A percentile compares a stretch with the other conserved stretches of the same genome.
Evolutionary conservation across 2,329 filamentous ascomycete species (phyloP).

Genomic region (Aspergillus carbonarius): DNA sequence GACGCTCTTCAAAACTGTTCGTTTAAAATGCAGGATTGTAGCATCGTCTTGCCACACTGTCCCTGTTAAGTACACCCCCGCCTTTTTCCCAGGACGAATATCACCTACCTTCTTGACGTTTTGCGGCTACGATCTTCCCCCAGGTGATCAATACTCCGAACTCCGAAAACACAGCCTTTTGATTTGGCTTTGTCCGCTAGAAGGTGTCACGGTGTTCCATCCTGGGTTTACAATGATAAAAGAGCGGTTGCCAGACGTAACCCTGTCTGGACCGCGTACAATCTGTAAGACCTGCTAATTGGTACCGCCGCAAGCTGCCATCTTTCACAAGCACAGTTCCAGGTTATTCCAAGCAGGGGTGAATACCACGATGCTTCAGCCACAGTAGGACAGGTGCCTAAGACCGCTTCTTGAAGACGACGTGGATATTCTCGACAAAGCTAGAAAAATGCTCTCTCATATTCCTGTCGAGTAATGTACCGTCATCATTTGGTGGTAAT

Average conservation of each 20-base stretch:
- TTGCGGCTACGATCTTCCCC: background rate
- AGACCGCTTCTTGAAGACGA: background rate
- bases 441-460: conserved; percentile 6
- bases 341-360: background rate
- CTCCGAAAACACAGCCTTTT: background rate
- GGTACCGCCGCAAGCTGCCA: background rate
- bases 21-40: no score
- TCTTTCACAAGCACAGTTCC: background rate
- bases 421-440: background rate
- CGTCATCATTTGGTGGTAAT: conserved; percentile 1
- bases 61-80: background rate
- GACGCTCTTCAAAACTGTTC: no score
- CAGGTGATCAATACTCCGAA: background rate
- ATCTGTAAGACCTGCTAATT: background rate
- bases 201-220: background rate
- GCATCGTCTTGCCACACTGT: no score
- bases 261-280: background rate
- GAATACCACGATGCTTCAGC: background rate
- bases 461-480: background rate
- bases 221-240: background rate
- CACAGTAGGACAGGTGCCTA: background rate
- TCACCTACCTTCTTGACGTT: background rate
- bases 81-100: no score
- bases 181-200: background rate
- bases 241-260: background rate